Evolutionary conservation across 805 yeast species (phyloP).

Genomic region (Komagataella kurtzmanii): DNA sequence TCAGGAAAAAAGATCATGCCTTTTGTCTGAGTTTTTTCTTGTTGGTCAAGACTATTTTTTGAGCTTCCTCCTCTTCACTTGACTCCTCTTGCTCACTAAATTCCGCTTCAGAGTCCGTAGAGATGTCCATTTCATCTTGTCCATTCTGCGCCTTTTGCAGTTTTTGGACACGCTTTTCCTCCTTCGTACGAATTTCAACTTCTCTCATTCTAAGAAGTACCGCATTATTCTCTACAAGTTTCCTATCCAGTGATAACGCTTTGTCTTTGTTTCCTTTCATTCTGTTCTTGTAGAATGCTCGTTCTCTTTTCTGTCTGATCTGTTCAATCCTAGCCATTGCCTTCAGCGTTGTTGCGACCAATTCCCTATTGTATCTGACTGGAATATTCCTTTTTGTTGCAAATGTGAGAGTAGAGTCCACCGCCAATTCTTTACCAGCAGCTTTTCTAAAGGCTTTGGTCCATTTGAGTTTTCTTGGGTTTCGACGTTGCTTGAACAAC

Average conservation of each 20-base stretch:
- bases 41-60: neutral
- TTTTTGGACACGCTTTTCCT: constrained; percentile 56
- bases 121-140: constrained; percentile 26
- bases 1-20: neutral
- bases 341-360: constrained; percentile 84
- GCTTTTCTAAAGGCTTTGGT: constrained; percentile 98
- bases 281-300: constrained; percentile 98
- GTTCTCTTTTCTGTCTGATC: constrained; percentile 90
- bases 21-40: neutral
- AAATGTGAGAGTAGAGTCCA: constrained; percentile 90
- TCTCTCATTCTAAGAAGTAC: constrained; percentile 87
- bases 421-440: constrained; percentile 97
- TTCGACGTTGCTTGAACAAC: constrained; percentile 93
- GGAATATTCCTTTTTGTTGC: constrained; percentile 98
- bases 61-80: constrained; percentile 19
- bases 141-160: constrained; percentile 31
- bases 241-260: constrained; percentile 74
- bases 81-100: constrained; percentile 33
- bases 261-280: constrained; percentile 94
- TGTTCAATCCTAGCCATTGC: constrained; percentile 96
- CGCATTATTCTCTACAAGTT: constrained; percentile 80
- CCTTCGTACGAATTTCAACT: constrained; percentile 70
- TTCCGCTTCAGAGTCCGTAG: constrained; percentile 25
- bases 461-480: constrained; percentile 97
- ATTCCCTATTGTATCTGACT: constrained; percentile 92